Base-by-base conservation (phyloP, 2,329 filamentous ascomycete species). In the Ophiostoma tasmaniense region DNA sequence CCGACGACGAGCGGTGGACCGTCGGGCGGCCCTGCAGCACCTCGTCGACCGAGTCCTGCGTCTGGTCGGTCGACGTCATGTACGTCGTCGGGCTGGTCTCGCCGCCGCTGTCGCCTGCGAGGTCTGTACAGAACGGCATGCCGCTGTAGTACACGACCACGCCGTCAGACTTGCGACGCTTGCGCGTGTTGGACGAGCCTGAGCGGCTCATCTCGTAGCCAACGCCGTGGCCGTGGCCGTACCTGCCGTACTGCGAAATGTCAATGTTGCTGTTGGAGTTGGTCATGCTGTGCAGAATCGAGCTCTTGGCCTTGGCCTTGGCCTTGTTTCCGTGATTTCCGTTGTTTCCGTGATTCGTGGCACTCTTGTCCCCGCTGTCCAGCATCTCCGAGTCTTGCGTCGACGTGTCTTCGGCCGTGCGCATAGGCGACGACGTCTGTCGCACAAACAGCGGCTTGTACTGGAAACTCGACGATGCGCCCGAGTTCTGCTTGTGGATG, bases 131-230 rank as follows among this genome's bases (percentile, higher is more conserved):
- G 76, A 95, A 96, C 0, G 86, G 86, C 1, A 90, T 89, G 33
- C 90, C 90, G 71, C 85, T 91, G 76, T 94, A 96, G 75, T 93
- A 96, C 22, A 94, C 92, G 73, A 96, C 90, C 0, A 90, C 88
- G 10, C 91, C 92, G 70, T 90, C 87, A 14, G 87, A 83, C 0
- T 81, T 83, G 33, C 84, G 84, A 76, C 84, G 86, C 72, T 79
- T 83, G 72, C 79, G 81, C 70, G 78, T 81, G 76, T 75, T 79
- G 69, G 78, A 83, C 64, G 75, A 81, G 72, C 75, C 85, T 72
- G 80, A 85, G 74, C 80, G 80, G 71, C 81, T 83, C 42, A 79
- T 77, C 64, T 65, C 64, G 33, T 39, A 20, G 17, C 76, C 80
- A 79, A 80, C 83, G 4, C 22, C 55, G 25, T 25, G 22, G 8